Evolutionary conservation across 2,329 filamentous ascomycete genomes (phyloP), one percentile per base, ranked within the genome.

Genomic region (Aspergillus viridinutans): DNA sequence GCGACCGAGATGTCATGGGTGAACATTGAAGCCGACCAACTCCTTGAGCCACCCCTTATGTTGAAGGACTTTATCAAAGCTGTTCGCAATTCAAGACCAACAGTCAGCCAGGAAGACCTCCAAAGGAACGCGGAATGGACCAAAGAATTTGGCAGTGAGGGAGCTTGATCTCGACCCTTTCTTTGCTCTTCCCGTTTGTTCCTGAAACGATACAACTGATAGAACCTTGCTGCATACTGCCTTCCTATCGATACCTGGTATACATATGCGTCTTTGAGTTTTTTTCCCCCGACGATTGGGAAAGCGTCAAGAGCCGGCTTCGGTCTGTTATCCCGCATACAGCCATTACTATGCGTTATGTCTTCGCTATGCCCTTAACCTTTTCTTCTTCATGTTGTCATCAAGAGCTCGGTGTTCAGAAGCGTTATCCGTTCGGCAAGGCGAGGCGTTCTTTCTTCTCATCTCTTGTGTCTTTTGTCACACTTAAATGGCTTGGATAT

Each of bases 1-100:
- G 93, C 92, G 20, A 85, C 86, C 64, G 94, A 99, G 75, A 97
- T 97, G 91, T 90, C 87, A 1, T 97, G 94, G 87, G 90, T 91
- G 66, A 86, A 92, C 58, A 82, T 99, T 20, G 88, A 92, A 50
- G 87, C 89, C 6, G 92, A 97, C 1, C 82, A 90, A 67, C 82
- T 99, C 1, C 83, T 94, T 8, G 92, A 97, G 68, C 95, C 94
- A 0, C 84, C 91, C 1, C 86, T 99, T 23, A 83, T 88, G 62
- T 82, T 96, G 56, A 95, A 95, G 73, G 94, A 99, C 74, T 97
- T 99, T 70, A 82, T 95, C 71, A 91, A 93, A 73, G 93, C 94
- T 1, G 89, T 99, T 68, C 92, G 91, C 70, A 86, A 87, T 49
- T 90, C 90, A 52, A 81, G 94, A 69, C 94, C 94, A 23, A 97